A percentile compares a stretch with the other conserved stretches of the same genome.
These are phyloP conservation scores for Taphrina deformans DNA, from an alignment of 1,139 yeast species.

Conservation along the genomic window DNA sequence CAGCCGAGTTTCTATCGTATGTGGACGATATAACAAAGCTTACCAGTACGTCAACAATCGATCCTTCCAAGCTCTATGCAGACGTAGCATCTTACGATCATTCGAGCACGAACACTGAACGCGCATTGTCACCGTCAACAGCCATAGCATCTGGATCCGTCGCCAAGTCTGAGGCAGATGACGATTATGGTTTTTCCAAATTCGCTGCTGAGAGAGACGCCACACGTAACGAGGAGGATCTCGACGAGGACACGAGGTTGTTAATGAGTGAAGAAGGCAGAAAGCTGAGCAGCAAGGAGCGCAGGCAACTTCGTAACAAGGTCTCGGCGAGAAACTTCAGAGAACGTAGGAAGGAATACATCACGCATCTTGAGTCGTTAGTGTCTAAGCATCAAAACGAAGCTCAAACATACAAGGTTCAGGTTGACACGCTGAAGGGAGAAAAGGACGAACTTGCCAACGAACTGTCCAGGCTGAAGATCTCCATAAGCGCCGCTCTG, in stretches of 20 bases:
- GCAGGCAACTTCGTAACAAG: constrained; percentile 45
- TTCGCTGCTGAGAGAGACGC: constrained; percentile 27
- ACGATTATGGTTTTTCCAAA: constrained; percentile 23
- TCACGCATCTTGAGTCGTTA: constrained; percentile 43
- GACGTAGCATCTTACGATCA: background rate
- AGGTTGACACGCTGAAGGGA: constrained; percentile 37
- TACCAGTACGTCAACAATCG: background rate
- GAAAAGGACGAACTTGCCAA: constrained; percentile 35
- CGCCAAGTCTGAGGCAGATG: constrained; percentile 11
- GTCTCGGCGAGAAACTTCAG: constrained; percentile 46
- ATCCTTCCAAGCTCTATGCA: background rate
- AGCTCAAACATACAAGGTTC: constrained; percentile 39
- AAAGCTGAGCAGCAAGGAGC: constrained; percentile 43
- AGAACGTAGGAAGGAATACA: constrained; percentile 45
- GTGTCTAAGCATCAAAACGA: constrained; percentile 41
- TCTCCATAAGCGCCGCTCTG: constrained; percentile 7
- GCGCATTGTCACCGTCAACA: background rate
- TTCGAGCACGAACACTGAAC: background rate
- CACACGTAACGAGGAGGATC: constrained; percentile 29
- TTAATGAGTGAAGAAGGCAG: constrained; percentile 44
- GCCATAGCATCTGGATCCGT: background rate
- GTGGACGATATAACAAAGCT: background rate
- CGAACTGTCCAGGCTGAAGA: constrained; percentile 16
- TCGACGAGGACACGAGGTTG: constrained; percentile 44
- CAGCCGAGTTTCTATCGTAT: constrained; percentile 2